Base-by-base conservation (phyloP, 495 filamentous ascomycete species). In the Penicillium ucsense region DNA sequence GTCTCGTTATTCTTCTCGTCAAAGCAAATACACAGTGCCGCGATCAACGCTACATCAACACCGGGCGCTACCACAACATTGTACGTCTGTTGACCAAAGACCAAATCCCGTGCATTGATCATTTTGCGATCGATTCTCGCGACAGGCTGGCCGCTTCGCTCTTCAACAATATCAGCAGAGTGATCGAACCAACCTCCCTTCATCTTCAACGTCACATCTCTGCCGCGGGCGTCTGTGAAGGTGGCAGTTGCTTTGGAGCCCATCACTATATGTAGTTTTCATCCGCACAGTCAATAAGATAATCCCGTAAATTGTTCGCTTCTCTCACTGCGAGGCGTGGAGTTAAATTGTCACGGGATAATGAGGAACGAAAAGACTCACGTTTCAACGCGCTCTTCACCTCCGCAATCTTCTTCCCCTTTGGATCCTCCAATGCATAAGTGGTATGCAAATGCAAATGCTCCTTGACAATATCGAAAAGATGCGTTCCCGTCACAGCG, bases 81-180 rank as follows among this genome's bases (percentile, higher is more conserved):
- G 46, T 84, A 84, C 6, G 76, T 81, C 60, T 83, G 77, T 57
- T 81, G 72, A 2, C 71, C 79, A 35, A 70, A 71, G 4, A 81
- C 38, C 12, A 80, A 49, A 47, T 83, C 70, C 6, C 77, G 56
- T 11, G 66, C 68, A 47, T 71, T 80, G 41, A 78, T 65, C 31
- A 75, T 57, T 49, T 77, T 76, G 38, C 80, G 73, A 29, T 74
- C 63, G 50, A 84, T 79, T 7, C 62, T 56, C 4, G 78, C 81
- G 4, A 82, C 74, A 0, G 69, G 57, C 8, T 64, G 55, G 31
- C 64, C 64, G 7, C 38, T 60, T 28, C 65, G 64, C 9, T 72
- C 57, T 33, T 81, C 43, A 31, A 63, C 51, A 44, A 63, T 63
- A 28, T 61, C 58, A 8, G 58, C 61, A 41, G 31, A 54, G 35